Conservation (phyloP, 208 protist genomes). For the Leishmania mexicana region DNA sequence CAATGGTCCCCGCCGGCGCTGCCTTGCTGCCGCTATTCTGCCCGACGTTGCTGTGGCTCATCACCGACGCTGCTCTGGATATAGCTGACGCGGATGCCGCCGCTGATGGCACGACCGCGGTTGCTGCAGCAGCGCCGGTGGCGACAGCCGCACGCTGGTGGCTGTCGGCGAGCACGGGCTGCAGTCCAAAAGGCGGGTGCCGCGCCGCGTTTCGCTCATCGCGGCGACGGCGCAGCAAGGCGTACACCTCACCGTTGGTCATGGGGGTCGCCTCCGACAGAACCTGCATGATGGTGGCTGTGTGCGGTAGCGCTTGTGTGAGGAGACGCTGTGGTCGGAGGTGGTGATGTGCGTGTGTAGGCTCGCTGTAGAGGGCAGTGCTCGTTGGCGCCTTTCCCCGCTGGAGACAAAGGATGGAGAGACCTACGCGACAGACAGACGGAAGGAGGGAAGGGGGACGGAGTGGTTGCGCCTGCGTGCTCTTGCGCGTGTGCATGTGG, state of each 20-base stretch:
- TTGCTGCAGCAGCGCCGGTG: slow-evolving; percentile 3
- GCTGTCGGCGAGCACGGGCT: slow-evolving; percentile 36
- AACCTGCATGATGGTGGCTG: slow-evolving; percentile 46
- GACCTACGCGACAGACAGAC: not conserved
- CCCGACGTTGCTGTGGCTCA: not conserved
- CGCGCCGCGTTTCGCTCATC: slow-evolving; percentile 74
- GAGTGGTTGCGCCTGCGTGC: not conserved
- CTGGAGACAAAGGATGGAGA: slow-evolving; percentile 10
- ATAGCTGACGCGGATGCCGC: not conserved
- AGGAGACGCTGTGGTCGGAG: not conserved
- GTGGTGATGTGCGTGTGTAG: not conserved
- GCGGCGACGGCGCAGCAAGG: slow-evolving; percentile 71
- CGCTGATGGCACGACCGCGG: not conserved
- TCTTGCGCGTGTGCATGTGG: not conserved
- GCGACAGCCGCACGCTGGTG: slow-evolving; percentile 19
- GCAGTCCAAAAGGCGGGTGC: slow-evolving; percentile 70
- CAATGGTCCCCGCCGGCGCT: slow-evolving; percentile 12
- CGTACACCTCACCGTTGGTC: slow-evolving; percentile 85
- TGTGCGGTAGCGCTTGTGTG: not conserved
- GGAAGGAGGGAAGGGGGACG: not conserved
- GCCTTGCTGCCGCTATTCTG: slow-evolving; percentile 10
- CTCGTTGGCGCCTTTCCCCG: not conserved
- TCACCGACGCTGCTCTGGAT: not conserved
- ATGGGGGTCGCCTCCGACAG: slow-evolving; percentile 69
- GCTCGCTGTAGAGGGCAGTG: not conserved